Base-by-base conservation (phyloP, 2,329 filamentous ascomycete genomes). In the Colletotrichum brevisporum region DNA sequence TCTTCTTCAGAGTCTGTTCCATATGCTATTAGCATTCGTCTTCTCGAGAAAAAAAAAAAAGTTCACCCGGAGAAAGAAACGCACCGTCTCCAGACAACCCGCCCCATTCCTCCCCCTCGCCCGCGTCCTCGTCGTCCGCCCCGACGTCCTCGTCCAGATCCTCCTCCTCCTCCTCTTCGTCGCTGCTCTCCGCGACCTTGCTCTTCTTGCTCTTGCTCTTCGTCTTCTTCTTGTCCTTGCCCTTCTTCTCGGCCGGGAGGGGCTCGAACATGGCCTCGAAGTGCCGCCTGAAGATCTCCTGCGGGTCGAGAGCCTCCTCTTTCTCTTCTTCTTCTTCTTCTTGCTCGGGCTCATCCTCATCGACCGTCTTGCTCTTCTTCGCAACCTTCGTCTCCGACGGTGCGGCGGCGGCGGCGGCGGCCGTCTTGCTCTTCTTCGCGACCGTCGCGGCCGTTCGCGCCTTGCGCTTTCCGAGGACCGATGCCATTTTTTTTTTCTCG, bases 211-310 rank as follows among this genome's bases (percentile, higher is more conserved):
- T 67, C 52, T 62, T 72, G 73, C 71, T 50, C 71, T 62, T 67
- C 6, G 18, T 21, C 39, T 31, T 47, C 56, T 62, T 64, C 21
- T 5, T 72, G 31, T 36, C 31, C 31, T 36, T 36, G 31, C 31
- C 31, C 71, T 51, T 72, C 51, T 54, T 70, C 47, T 50, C 48
- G 84, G 84, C 47, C 10, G 53, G 51, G 0, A 97, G 79, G 9
- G 95, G 94, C 77, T 90, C 89, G 83, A 98, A 98, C 77, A 92
- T 91, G 31, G 93, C 89, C 81, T 98, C 96, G 77, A 98, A 98
- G 77, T 95, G 92, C 74, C 89, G 89, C 67, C 91, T 90, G 76
- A 99, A 93, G 67, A 95, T 87, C 64, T 91, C 93, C 74, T 93
- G 90, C 13, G 92, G 86, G 43, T 64, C 63, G 8, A 51, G 18